Evolutionary conservation across 768 basidiomycete genomes (phyloP), one percentile per base, ranked within the genome.

Genomic region (Lenzites betulinus): DNA sequence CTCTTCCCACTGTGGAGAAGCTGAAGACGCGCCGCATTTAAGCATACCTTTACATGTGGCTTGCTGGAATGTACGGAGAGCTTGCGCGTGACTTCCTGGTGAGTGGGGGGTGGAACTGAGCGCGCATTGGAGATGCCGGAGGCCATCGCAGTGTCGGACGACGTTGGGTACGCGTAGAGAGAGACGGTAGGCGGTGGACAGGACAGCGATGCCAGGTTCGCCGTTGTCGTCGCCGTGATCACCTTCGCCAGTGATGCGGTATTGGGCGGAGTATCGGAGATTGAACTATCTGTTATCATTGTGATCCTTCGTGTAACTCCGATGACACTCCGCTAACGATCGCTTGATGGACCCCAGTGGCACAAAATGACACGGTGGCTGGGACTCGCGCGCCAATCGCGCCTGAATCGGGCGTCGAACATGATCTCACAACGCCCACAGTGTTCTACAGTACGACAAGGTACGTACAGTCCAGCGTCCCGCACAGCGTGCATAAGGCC

Each of bases 1-100:
- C 39, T 16, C 39, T 30, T 35, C 36, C 42, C 54, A 33, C 54
- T 43, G 26, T 16, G 54, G 53, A 15, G 44, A 18, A 38, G 54
- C 43, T 30, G 54, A 20, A 53, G 12, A 44, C 59, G 60, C 53
- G 55, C 54, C 53, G 64, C 63, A 60, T 13, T n/a, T 46, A 23
- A 64, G 30, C 30, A 57, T 61, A 68, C 70, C 71, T 66, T 67
- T 23, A 52, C 26, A 53, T 55, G 81, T 58, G 80, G 81, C 68
- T 77, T 81, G 35, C 84, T 76, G 0, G 88, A 84, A 66, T 89
- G 88, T 20, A 92, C 82, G 2, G 91, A 93, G 7, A 95, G 83
- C 71, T 94, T 95, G 65, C 92, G 81, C 59, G 90, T 83, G 18
- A 95, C 85, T 77, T 95, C 93, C 72, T 93, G 92, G 16, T 88